Conservation (phyloP, 805 yeast genomes). For the Schwanniomyces vanrijiae region DNA sequence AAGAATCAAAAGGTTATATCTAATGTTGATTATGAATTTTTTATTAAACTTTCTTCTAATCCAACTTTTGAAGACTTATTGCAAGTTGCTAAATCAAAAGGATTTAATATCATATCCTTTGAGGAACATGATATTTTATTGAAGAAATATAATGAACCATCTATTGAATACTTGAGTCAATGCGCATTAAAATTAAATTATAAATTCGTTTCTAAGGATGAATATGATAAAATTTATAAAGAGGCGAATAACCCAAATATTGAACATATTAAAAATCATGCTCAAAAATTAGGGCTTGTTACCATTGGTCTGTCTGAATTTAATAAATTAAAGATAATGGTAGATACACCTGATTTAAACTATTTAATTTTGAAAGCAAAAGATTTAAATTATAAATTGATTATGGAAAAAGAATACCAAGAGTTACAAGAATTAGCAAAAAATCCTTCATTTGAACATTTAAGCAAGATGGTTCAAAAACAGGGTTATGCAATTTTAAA, state of each 20-base stretch:
- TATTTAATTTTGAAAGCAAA: conserved; percentile 23
- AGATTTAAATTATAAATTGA: conserved; percentile 2
- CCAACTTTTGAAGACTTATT: conserved; percentile 23
- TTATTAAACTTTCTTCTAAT: conserved; percentile 7
- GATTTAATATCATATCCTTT: conserved; percentile 15
- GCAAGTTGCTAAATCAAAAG: conserved; percentile 15
- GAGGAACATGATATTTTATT: conserved; percentile 14
- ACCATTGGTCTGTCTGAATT: conserved; percentile 13
- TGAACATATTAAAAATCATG: conserved; percentile 16
- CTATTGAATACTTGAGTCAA: conserved; percentile 12
- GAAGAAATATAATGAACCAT: conserved; percentile 17
- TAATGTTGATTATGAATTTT: conserved; percentile 9
- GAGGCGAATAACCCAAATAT: conserved; percentile 10
- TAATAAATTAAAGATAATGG: conserved; percentile 10
- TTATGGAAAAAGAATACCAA: conserved; percentile 13
- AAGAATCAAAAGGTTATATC: conserved; percentile 11
- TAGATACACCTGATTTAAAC: conserved; percentile 24
- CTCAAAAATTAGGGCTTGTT: conserved; percentile 21
- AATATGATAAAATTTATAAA: conserved; percentile 5
- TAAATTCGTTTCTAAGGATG: conserved; percentile 4
- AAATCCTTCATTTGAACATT: conserved; percentile 27
- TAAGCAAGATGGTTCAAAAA: conserved; percentile 22
- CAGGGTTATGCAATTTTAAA: conserved; percentile 15
- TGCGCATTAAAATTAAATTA: conserved; percentile 12
- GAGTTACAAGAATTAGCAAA: conserved; percentile 8